phyloP scores from a whole-genome alignment of 176 grass and related monocot genomes.

The Themeda triandra region DNA sequence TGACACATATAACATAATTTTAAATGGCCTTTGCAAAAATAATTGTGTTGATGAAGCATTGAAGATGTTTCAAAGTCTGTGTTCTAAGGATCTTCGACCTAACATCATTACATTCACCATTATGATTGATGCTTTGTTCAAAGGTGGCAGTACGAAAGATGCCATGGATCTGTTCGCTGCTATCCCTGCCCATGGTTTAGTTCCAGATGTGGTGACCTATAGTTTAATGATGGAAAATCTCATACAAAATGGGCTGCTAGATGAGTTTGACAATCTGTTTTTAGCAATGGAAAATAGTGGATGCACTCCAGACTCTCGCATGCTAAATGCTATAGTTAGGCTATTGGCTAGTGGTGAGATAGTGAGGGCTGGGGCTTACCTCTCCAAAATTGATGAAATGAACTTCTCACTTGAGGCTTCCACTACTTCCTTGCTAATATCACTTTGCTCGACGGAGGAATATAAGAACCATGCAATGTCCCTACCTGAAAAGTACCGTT shows the following conservation, averaged over 20 bases:
- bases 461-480: neutral
- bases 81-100: too few relatives aligned
- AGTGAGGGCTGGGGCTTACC: neutral
- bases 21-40: too few relatives aligned
- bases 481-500: neutral
- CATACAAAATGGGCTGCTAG: neutral
- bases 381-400: neutral
- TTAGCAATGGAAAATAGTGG: neutral
- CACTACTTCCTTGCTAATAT: neutral
- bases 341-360: neutral
- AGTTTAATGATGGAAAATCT: neutral
- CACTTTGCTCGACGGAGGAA: neutral
- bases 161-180: neutral
- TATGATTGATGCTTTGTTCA: too few relatives aligned
- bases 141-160: neutral
- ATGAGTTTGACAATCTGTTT: neutral
- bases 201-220: neutral
- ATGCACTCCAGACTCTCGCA: neutral
- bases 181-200: neutral
- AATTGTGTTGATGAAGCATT: too few relatives aligned
- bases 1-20: too few relatives aligned
- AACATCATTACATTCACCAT: too few relatives aligned
- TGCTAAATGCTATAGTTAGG: neutral
- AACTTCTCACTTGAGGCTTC: neutral
- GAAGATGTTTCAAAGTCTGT: too few relatives aligned